Evolutionary conservation across 1,139 yeast species (phyloP).

Genomic region (Sugiyamaella japonica): DNA sequence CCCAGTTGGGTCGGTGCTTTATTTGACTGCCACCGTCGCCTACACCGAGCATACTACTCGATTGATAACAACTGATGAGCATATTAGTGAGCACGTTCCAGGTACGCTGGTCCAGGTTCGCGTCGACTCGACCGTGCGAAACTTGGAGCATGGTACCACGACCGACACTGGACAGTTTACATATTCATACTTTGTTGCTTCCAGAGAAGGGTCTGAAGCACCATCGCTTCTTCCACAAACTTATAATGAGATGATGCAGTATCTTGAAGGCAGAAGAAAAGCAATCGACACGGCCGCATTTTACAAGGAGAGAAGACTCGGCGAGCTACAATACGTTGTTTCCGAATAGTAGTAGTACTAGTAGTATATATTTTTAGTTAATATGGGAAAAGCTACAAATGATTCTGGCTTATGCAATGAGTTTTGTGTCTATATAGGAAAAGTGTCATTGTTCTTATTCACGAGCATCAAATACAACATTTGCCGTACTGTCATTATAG

Average conservation of each 20-base stretch:
- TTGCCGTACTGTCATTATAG: constrained; percentile 17
- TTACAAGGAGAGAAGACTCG: constrained; percentile 32
- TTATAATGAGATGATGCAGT: constrained; percentile 89
- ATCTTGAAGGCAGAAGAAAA: constrained; percentile 85
- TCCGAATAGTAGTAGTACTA: constrained; percentile 23
- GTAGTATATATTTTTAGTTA: background rate
- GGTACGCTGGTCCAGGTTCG: constrained; percentile 88
- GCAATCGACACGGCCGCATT: constrained; percentile 77
- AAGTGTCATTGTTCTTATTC: background rate
- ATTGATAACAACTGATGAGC: constrained; percentile 22
- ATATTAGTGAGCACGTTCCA: constrained; percentile 57
- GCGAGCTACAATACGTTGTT: constrained; percentile 23
- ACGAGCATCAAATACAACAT: constrained; percentile 19
- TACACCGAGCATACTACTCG: constrained; percentile 53
- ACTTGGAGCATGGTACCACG: constrained; percentile 57
- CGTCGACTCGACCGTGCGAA: constrained; percentile 77
- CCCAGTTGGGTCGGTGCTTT: constrained; percentile 88
- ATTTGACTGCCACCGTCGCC: constrained; percentile 76
- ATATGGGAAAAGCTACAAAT: background rate
- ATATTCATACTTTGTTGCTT: constrained; percentile 83
- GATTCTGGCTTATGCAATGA: background rate
- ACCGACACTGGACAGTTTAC: constrained; percentile 84
- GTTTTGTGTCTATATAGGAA: background rate
- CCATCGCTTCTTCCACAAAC: constrained; percentile 78
- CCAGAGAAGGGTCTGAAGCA: constrained; percentile 25